These are phyloP conservation scores for Blastobotrys parvus DNA, from an alignment of 805 yeast species.

Conservation along the genomic window DNA sequence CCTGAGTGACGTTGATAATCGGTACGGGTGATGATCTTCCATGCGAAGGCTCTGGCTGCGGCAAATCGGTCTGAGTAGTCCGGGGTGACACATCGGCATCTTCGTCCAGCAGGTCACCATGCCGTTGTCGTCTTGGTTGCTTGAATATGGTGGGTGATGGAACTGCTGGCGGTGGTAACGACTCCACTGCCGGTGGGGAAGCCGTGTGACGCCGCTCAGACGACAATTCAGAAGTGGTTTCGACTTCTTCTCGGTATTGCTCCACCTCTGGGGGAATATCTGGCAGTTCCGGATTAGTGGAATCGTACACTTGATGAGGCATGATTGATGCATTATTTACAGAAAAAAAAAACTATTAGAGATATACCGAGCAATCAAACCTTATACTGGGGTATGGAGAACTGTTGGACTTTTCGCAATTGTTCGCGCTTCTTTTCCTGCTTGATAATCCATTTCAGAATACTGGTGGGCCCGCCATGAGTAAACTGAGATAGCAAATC, in stretches of 20 bases:
- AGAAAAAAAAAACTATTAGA: too few relatives aligned
- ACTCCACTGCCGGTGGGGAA: too few relatives aligned
- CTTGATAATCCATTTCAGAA: not conserved
- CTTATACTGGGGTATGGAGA: not conserved
- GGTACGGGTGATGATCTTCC: too few relatives aligned
- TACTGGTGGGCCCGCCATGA: conserved; percentile 1
- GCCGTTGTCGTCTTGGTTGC: not conserved
- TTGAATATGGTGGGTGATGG: not conserved
- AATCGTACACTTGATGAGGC: conserved; percentile 18
- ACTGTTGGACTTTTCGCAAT: not conserved
- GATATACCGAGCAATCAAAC: not conserved
- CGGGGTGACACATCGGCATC: not conserved
- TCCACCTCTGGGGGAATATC: conserved; percentile 12
- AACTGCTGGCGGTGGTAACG: too few relatives aligned
- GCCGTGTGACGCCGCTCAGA: conserved; percentile 4
- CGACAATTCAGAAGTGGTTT: conserved; percentile 1
- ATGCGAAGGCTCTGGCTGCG: too few relatives aligned
- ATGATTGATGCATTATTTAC: too few relatives aligned
- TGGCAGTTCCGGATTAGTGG: conserved; percentile 19
- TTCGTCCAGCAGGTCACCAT: not conserved
- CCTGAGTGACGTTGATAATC: too few relatives aligned
- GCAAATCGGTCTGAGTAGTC: not conserved
- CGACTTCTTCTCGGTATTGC: conserved; percentile 8
- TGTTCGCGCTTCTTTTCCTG: not conserved
- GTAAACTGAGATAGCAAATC: conserved; percentile 1